Base-by-base conservation (phyloP, 768 basidiomycete species). In the Collybia nuda region DNA sequence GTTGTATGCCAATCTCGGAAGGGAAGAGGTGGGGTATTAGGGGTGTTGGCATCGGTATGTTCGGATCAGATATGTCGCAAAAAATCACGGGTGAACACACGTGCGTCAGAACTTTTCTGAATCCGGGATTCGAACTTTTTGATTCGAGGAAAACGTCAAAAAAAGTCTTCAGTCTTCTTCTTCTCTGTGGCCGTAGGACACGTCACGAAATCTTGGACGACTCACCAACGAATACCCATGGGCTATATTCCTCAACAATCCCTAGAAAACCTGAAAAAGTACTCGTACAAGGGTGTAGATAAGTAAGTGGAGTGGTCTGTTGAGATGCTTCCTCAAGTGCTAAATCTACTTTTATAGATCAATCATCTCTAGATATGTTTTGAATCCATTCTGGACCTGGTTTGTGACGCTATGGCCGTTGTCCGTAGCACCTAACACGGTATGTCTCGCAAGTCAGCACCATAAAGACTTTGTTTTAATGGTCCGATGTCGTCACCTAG, bases 341-440 rank as follows among this genome's bases (percentile, higher is more conserved):
- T 53, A 48, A 50, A 52, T 42, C 51, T 43, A 6, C 5, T 44
- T 29, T 39, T 32, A 26, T 53, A 93, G 91, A 65, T 95, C 92
- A 7, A 57, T 90, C 26, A 59, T 89, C 2, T 91, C 91, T 35
- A 76, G 80, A 61, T 86, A 87, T 66, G 70, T 94, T 19, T 73
- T 98, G 47, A 81, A 84, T 39, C 90, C 89, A 2, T 96, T 87
- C 69, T 97, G 94, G 93, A 90, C 76, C 28, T 90, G 89, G 89
- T 82, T 96, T 54, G 89, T 96, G 48, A 93, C 82, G 4, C 75
- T 94, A 21, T 95, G 90, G 84, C 94, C 94, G 2, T 74, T 78
- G 40, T 84, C 75, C 40, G 75, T 98, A 5, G 94, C 94, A 0
- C 94, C 94, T 1, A 98, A 98, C 66, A 87, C 87, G 9, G 94